Evolutionary conservation across 2,329 filamentous ascomycete genomes (phyloP).

Genomic region (Exserohilum rostratum): DNA sequence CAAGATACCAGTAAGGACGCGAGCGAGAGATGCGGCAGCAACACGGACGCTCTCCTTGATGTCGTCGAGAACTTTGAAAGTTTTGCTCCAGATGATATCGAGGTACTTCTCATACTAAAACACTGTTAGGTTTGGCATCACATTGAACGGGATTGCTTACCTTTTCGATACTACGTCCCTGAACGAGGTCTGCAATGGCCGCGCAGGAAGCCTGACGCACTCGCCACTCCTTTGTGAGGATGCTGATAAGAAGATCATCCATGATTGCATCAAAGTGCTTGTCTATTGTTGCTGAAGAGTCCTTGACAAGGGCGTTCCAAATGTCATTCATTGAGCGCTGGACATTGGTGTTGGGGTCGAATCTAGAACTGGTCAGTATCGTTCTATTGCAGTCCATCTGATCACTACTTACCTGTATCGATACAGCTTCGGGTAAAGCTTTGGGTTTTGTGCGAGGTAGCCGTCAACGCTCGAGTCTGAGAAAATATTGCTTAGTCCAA

Average conservation of each 20-base stretch:
- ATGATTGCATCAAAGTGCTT: constrained; percentile 88
- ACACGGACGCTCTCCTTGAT: constrained; percentile 89
- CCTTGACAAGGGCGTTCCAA: constrained; percentile 94
- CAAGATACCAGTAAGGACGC: constrained; percentile 81
- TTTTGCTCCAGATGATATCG: constrained; percentile 80
- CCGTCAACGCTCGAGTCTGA: constrained; percentile 76
- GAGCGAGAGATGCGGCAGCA: constrained; percentile 81
- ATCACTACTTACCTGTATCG: constrained; percentile 67
- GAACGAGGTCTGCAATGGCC: constrained; percentile 85
- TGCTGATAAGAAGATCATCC: constrained; percentile 81
- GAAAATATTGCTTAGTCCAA: constrained; percentile 89
- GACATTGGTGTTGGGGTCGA: constrained; percentile 93
- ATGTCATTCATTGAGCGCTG: constrained; percentile 97
- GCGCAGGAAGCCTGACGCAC: constrained; percentile 90
- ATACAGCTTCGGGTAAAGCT: constrained; percentile 93
- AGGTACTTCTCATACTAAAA: constrained; percentile 80
- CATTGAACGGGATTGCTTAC: constrained; percentile 20
- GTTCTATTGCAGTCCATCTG: no score
- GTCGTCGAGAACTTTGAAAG: constrained; percentile 92
- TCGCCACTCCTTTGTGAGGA: constrained; percentile 91
- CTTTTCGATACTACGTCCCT: constrained; percentile 69
- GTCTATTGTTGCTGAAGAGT: constrained; percentile 77
- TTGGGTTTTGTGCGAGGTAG: constrained; percentile 80
- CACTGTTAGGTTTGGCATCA: constrained; percentile 10
- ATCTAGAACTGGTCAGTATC: constrained; percentile 52